Conservation (phyloP, 2,329 filamentous ascomycete species). For the Xylaria sp. region DNA sequence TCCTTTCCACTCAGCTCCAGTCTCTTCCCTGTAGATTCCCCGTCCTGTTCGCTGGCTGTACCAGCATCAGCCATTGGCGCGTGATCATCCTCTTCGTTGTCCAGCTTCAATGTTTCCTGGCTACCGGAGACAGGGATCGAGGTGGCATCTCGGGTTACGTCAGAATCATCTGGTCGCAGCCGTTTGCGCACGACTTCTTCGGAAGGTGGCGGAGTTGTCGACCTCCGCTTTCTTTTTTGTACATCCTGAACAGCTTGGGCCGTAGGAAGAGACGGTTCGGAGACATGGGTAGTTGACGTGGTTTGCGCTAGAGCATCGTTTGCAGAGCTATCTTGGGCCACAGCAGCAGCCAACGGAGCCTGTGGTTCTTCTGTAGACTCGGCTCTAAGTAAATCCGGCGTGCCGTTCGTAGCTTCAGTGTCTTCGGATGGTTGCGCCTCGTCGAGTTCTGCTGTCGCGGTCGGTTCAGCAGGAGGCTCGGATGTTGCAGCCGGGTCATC, state of each 20-base stretch:
- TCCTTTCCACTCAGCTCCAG: constrained; percentile 16
- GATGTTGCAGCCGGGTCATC: constrained; percentile 29
- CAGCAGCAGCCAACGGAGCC: not conserved
- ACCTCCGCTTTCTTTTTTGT: constrained; percentile 74
- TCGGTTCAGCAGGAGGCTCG: constrained; percentile 35
- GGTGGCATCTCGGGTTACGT: constrained; percentile 23
- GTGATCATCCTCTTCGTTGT: constrained; percentile 20
- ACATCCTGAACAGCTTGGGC: constrained; percentile 58
- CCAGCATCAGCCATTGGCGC: constrained; percentile 31
- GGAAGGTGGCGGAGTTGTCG: constrained; percentile 67
- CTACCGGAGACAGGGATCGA: constrained; percentile 14
- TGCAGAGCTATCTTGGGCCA: constrained; percentile 32
- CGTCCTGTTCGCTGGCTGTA: constrained; percentile 30
- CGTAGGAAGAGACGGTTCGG: constrained; percentile 42
- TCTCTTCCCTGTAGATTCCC: constrained; percentile 14
- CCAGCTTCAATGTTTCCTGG: constrained; percentile 13
- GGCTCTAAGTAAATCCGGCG: constrained; percentile 26
- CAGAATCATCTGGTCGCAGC: constrained; percentile 55
- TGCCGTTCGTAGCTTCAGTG: constrained; percentile 13
- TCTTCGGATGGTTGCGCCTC: constrained; percentile 35
- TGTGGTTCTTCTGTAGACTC: constrained; percentile 20
- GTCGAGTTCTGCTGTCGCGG: constrained; percentile 32
- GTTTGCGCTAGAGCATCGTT: constrained; percentile 40
- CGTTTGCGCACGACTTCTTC: constrained; percentile 67
- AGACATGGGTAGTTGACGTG: constrained; percentile 23